phyloP scores from a whole-genome alignment of 2,329 filamentous ascomycete species.

The Colletotrichum brevisporum region DNA sequence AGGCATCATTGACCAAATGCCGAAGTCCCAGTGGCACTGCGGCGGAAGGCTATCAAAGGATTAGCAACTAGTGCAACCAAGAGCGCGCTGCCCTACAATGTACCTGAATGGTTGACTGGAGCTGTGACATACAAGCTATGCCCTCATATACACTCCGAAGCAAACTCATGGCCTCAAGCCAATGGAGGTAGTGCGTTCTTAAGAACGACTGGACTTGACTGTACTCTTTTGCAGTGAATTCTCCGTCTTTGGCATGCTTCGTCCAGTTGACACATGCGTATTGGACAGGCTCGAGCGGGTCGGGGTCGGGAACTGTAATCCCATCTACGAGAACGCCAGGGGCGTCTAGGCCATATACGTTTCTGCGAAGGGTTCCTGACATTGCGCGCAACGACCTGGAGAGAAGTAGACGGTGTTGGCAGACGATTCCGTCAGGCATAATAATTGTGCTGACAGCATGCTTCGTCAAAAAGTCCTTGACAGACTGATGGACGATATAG shows the following conservation, averaged over 20 bases:
- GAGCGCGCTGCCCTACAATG: too few species aligned
- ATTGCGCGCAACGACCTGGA: conserved; percentile 51
- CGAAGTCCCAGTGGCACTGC: too few species aligned
- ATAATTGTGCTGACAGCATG: conserved; percentile 45
- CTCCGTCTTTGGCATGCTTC: conserved; percentile 32
- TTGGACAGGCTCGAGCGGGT: conserved; percentile 30
- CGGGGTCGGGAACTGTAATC: conserved; percentile 14
- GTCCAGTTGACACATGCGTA: conserved; percentile 46
- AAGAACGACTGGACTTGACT: conserved; percentile 48
- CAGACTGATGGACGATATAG: conserved; percentile 60
- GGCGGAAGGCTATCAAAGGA: too few species aligned
- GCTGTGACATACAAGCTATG: too few species aligned
- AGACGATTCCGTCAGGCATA: conserved; percentile 46
- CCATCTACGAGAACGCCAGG: conserved; percentile 25
- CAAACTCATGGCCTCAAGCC: conserved; percentile 56
- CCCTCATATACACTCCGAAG: conserved; percentile 21
- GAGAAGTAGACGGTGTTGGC: conserved; percentile 50
- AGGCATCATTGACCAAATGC: too few species aligned
- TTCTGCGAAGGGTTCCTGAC: conserved; percentile 45
- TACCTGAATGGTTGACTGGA: too few species aligned
- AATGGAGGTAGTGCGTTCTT: conserved; percentile 50
- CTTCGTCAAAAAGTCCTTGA: conserved; percentile 55
- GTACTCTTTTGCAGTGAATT: background rate
- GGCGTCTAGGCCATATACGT: conserved; percentile 51
- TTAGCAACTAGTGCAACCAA: too few species aligned